Conservation (phyloP, 169 alveolate genomes). For the Eimeria necatrix region DNA sequence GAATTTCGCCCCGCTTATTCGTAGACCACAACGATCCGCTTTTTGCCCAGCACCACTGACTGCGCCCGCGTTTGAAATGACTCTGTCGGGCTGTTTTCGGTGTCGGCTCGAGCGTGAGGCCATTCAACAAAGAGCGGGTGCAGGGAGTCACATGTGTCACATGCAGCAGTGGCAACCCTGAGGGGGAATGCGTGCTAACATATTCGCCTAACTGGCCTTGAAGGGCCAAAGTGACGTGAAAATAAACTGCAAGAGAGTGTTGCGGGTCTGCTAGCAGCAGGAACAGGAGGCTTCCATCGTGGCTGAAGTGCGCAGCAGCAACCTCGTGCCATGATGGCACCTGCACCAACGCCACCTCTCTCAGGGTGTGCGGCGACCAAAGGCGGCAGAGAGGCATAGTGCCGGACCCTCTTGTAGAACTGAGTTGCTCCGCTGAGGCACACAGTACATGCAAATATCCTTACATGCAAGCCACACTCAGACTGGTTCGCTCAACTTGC, state of each 20-base stretch:
- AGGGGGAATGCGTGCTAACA: not conserved
- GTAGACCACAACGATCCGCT: not conserved
- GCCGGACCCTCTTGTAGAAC: not conserved
- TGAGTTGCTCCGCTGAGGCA: slow-evolving; percentile 58
- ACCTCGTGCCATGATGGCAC: slow-evolving; percentile 19
- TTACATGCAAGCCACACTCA: too few species aligned
- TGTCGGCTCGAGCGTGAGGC: slow-evolving; percentile 13
- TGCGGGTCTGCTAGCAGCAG: slow-evolving; percentile 57
- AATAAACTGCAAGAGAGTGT: slow-evolving; percentile 57
- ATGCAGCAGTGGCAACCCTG: slow-evolving; percentile 16
- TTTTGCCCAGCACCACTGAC: not conserved
- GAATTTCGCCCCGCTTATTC: not conserved
- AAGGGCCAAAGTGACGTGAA: not conserved
- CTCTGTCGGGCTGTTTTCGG: not conserved
- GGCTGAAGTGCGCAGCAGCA: slow-evolving; percentile 17
- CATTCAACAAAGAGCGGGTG: slow-evolving; percentile 49
- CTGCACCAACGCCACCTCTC: slow-evolving; percentile 39
- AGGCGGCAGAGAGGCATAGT: slow-evolving; percentile 36
- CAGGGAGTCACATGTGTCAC: slow-evolving; percentile 22
- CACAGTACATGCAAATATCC: not conserved
- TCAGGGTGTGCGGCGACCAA: slow-evolving; percentile 41
- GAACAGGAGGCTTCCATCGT: slow-evolving; percentile 11
- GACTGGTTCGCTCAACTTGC: too few species aligned
- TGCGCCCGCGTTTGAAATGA: not conserved
- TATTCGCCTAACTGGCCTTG: not conserved